These are phyloP conservation scores for Trichoderma asperelloides DNA, from an alignment of 495 filamentous ascomycete species.

Conservation along the genomic window DNA sequence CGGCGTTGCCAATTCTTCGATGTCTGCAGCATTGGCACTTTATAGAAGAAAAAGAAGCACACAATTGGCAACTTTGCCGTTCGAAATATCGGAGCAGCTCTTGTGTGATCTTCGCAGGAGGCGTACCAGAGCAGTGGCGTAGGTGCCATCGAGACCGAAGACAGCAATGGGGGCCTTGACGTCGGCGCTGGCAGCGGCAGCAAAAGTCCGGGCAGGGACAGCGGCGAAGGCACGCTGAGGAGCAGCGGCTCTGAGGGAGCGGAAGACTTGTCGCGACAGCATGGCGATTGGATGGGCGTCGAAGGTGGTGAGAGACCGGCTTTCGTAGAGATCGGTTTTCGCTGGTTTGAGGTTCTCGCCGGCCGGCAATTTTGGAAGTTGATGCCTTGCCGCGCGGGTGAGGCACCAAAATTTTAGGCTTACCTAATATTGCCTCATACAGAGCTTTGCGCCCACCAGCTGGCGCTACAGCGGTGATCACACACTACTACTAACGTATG, in stretches of 20 bases:
- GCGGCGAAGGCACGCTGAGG: conserved; percentile 33
- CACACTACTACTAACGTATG: neutral
- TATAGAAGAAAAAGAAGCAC: neutral
- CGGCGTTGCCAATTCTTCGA: neutral
- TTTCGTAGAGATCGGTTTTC: conserved; percentile 8
- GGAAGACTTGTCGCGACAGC: conserved; percentile 54
- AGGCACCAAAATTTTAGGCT: conserved; percentile 8
- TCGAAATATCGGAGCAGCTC: conserved; percentile 8
- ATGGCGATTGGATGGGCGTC: conserved; percentile 36
- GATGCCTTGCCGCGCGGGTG: conserved; percentile 10
- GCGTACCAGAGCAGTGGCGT: conserved; percentile 93
- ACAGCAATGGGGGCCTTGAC: conserved; percentile 80
- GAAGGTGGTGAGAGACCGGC: conserved; percentile 9
- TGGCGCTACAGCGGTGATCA: neutral
- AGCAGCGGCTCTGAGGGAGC: conserved; percentile 48
- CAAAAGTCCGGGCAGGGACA: conserved; percentile 55
- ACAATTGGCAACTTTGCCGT: neutral
- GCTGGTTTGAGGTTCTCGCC: conserved; percentile 4
- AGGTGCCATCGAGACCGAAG: conserved; percentile 94
- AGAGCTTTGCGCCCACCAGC: neutral
- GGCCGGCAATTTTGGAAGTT: conserved; percentile 12
- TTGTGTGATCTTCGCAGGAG: conserved; percentile 11
- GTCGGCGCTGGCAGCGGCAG: conserved; percentile 55
- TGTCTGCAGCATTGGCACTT: neutral
- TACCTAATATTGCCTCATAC: neutral